Conservation (phyloP, 768 basidiomycete species). For the Chalciporus sphaerocephalus region DNA sequence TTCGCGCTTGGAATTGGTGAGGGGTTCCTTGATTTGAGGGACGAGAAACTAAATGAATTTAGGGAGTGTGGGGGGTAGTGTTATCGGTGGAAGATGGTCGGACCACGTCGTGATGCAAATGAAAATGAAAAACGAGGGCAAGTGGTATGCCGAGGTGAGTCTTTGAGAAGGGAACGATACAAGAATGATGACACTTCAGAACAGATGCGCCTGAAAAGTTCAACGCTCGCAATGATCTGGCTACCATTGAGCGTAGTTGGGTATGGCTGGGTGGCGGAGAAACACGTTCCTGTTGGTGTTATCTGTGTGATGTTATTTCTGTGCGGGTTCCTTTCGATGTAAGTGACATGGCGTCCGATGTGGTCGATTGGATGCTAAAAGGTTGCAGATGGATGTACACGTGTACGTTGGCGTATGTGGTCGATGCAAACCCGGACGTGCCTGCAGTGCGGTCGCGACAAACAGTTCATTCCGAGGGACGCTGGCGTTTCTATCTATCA, state of each 20-base stretch:
- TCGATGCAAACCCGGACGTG: slow-evolving; percentile 80
- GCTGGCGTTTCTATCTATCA: slow-evolving; percentile 62
- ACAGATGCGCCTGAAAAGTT: slow-evolving; percentile 72
- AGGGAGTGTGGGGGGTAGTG: slow-evolving; percentile 50
- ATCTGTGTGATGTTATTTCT: slow-evolving; percentile 71
- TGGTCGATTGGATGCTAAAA: not conserved
- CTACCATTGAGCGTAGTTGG: slow-evolving; percentile 57
- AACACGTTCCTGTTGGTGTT: slow-evolving; percentile 59
- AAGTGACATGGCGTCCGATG: slow-evolving; percentile 19
- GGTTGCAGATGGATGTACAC: slow-evolving; percentile 52
- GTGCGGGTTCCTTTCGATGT: slow-evolving; percentile 74
- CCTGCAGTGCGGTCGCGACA: slow-evolving; percentile 66
- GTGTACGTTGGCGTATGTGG: slow-evolving; percentile 76
- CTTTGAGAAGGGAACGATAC: not conserved
- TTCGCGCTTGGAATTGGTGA: slow-evolving; percentile 68
- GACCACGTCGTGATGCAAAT: slow-evolving; percentile 45
- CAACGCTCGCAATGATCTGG: slow-evolving; percentile 48
- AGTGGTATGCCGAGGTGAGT: slow-evolving; percentile 60
- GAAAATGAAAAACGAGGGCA: slow-evolving; percentile 43
- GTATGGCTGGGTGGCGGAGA: slow-evolving; percentile 72
- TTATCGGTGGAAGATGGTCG: slow-evolving; percentile 56
- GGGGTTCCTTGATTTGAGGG: slow-evolving; percentile 11
- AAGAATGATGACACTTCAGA: not conserved
- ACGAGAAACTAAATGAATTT: not conserved
- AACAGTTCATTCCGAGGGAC: slow-evolving; percentile 76